Conservation (phyloP, 2,329 filamentous ascomycete genomes). For the Dactylellina leptospora region DNA sequence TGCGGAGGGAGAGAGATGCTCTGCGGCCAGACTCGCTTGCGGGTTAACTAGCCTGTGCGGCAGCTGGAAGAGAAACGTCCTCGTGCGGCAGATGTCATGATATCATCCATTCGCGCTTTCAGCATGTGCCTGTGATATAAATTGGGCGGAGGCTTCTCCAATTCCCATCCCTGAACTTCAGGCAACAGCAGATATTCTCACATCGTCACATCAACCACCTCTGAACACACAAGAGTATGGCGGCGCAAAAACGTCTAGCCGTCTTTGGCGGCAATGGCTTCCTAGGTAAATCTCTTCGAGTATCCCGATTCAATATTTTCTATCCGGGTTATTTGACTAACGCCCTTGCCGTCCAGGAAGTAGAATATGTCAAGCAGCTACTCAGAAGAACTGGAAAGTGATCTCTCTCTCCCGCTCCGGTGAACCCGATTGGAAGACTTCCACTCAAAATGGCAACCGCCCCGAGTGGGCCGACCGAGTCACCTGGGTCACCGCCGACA, state of each 20-base stretch:
- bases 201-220: not conserved
- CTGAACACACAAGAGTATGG: conserved; percentile 5
- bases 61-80: not conserved
- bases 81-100: conserved; percentile 44
- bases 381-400: conserved; percentile 50
- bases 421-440: conserved; percentile 45
- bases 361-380: conserved; percentile 49
- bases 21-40: conserved; percentile 4
- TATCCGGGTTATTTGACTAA: not conserved
- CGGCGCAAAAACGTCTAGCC: conserved; percentile 37
- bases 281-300: conserved; percentile 16
- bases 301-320: not conserved
- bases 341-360: conserved; percentile 4
- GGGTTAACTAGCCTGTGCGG: conserved; percentile 11
- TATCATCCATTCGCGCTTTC: conserved; percentile 30
- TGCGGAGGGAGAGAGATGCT: conserved; percentile 6
- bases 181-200: not conserved
- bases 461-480: conserved; percentile 79
- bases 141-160: too few species aligned
- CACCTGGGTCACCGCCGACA: conserved; percentile 86
- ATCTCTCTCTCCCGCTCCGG: conserved; percentile 47
- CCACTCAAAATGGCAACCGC: conserved; percentile 62
- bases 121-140: conserved; percentile 2
- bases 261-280: conserved; percentile 53
- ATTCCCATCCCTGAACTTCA: too few species aligned